phyloP scores from a whole-genome alignment of 768 basidiomycete genomes.

The Boletus fagicola region DNA sequence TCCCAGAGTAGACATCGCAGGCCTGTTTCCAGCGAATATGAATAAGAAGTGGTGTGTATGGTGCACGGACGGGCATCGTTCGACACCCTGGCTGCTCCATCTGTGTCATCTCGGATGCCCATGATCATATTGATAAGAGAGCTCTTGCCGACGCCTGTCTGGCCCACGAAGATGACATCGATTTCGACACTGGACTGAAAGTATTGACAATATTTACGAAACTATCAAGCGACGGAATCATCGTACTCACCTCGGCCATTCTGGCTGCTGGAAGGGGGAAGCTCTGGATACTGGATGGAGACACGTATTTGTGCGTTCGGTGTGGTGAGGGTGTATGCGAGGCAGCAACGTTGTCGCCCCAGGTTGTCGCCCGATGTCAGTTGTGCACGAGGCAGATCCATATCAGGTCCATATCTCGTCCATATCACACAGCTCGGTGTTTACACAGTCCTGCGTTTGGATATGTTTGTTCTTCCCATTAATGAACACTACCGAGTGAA shows the following conservation, averaged over 20 bases:
- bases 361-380: not conserved
- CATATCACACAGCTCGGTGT: not conserved
- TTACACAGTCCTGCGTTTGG: conserved; percentile 3
- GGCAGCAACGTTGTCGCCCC: not conserved
- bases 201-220: conserved; percentile 1
- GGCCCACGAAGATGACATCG: conserved; percentile 25
- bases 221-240: not conserved
- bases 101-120: conserved; percentile 4
- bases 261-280: not conserved
- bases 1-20: conserved; percentile 24
- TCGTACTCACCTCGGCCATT: conserved; percentile 23
- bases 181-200: conserved; percentile 9
- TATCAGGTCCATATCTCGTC: conserved; percentile 23
- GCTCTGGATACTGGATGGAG: not conserved
- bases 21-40: not conserved
- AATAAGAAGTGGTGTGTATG: conserved; percentile 5
- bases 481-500: no score
- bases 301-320: not conserved
- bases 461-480: conserved; percentile 3
- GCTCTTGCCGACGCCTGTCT: conserved; percentile 29
- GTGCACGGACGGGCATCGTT: conserved; percentile 22
- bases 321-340: conserved; percentile 6
- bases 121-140: conserved; percentile 27
- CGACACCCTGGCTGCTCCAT: conserved; percentile 23
- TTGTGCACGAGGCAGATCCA: conserved; percentile 26